Percentiles rank a stretch among this genome's conserved stretches.
These are phyloP conservation scores for Camelina hispida DNA, from an alignment of 345 rosid species.

Conservation along the genomic window DNA sequence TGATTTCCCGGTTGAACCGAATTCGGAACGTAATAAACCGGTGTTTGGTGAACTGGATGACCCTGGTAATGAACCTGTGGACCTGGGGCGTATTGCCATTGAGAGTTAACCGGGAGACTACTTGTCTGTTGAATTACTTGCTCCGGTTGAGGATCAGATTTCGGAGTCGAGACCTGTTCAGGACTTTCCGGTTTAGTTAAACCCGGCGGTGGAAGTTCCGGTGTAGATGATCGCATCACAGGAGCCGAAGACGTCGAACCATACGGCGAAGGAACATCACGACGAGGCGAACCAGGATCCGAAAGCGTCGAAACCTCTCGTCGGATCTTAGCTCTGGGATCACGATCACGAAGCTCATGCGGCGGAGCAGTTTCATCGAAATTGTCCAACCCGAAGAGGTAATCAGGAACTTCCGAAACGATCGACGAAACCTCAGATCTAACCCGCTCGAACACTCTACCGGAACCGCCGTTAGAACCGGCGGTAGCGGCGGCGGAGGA, in stretches of 20 bases:
- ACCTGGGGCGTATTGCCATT: slow-evolving; percentile 58
- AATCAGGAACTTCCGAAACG: slow-evolving; percentile 88
- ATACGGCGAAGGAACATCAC: slow-evolving; percentile 69
- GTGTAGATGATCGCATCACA: slow-evolving; percentile 52
- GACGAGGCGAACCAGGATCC: slow-evolving; percentile 92
- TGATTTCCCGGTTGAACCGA: slow-evolving; percentile 48
- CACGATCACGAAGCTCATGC: slow-evolving; percentile 48
- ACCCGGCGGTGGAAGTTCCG: slow-evolving; percentile 76
- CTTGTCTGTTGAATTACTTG: slow-evolving; percentile 49
- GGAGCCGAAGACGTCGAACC: slow-evolving; percentile 73
- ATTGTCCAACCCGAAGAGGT: slow-evolving; percentile 80
- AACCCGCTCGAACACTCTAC: slow-evolving; percentile 63
- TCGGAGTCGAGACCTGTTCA: slow-evolving; percentile 39
- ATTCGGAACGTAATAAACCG: slow-evolving; percentile 68
- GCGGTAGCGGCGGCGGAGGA: slow-evolving; percentile 39
- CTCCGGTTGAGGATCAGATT: slow-evolving; percentile 44
- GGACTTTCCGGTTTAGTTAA: slow-evolving; percentile 66
- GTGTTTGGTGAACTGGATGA: slow-evolving; percentile 47
- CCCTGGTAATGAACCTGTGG: slow-evolving; percentile 59
- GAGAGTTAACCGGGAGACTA: slow-evolving; percentile 56
- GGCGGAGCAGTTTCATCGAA: slow-evolving; percentile 67
- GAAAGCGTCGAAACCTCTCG: slow-evolving; percentile 67
- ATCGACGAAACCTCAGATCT: slow-evolving; percentile 90
- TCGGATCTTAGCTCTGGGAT: slow-evolving; percentile 56
- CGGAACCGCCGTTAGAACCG: slow-evolving; percentile 35